Evolutionary conservation across 345 rosid species (phyloP).

Genomic region (Iberis pinnata): DNA sequence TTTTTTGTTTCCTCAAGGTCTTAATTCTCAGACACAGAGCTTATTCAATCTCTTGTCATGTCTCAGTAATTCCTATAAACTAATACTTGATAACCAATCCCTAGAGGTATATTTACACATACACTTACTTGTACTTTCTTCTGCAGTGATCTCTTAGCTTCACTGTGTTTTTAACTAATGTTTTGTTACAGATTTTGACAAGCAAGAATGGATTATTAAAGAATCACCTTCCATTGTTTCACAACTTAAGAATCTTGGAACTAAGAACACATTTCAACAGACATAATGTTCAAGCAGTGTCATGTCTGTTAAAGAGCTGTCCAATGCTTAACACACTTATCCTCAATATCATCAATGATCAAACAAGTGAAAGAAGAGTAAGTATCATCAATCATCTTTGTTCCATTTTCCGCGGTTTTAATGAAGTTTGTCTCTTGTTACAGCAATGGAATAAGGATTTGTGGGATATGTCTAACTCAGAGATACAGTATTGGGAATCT

Average conservation of each 20-base stretch:
- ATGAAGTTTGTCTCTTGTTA: background rate
- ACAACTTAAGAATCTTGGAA: constrained; percentile 49
- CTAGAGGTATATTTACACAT: constrained; percentile 46
- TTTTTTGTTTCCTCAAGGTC: constrained; percentile 30
- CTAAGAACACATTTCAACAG: constrained; percentile 46
- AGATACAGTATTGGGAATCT: constrained; percentile 69
- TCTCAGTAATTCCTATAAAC: constrained; percentile 34
- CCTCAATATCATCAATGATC: constrained; percentile 48
- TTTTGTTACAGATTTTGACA: constrained; percentile 47
- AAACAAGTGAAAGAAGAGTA: constrained; percentile 53
- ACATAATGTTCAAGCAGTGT: constrained; percentile 43
- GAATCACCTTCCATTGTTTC: constrained; percentile 37
- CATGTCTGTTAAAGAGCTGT: constrained; percentile 55
- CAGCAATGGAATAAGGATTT: constrained; percentile 75
- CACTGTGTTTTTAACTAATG: background rate
- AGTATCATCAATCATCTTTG: too few relatives aligned
- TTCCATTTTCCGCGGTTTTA: background rate
- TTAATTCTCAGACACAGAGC: constrained; percentile 35
- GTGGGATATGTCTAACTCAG: constrained; percentile 53
- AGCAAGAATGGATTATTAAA: constrained; percentile 30
- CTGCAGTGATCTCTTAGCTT: constrained; percentile 6
- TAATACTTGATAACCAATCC: constrained; percentile 53
- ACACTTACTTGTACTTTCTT: background rate
- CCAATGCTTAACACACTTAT: constrained; percentile 48
- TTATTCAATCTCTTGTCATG: constrained; percentile 45